phyloP scores from a whole-genome alignment of 1,139 yeast genomes.

The Debaryomycetaceae sp. region DNA sequence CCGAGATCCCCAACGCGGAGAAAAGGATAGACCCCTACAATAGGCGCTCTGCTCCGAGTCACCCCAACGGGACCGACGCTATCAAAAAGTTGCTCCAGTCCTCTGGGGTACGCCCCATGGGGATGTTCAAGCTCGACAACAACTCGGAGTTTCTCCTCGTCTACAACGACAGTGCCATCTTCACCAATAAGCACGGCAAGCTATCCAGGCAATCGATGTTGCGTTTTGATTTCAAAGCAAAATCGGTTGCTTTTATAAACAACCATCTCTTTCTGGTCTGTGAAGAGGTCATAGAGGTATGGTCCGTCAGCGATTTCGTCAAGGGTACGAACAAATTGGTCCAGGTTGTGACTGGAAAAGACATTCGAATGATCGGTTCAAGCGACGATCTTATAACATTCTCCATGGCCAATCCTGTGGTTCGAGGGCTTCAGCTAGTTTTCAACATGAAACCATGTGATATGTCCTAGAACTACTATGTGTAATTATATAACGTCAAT shows the following conservation, averaged over 20 bases:
- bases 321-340: slow-evolving; percentile 51
- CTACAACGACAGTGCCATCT: slow-evolving; percentile 71
- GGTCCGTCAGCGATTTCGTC: slow-evolving; percentile 53
- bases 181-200: slow-evolving; percentile 64
- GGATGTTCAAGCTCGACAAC: slow-evolving; percentile 58
- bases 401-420: slow-evolving; percentile 68
- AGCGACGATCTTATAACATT: slow-evolving; percentile 44
- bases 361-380: slow-evolving; percentile 44
- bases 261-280: slow-evolving; percentile 63
- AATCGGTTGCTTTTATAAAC: slow-evolving; percentile 50
- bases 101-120: slow-evolving; percentile 49
- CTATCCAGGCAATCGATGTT: slow-evolving; percentile 55
- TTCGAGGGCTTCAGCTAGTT: slow-evolving; percentile 60
- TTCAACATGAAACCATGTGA: slow-evolving; percentile 12
- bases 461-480: not conserved
- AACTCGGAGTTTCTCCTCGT: slow-evolving; percentile 57
- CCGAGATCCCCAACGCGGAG: slow-evolving; percentile 36
- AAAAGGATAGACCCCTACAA: slow-evolving; percentile 32
- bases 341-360: slow-evolving; percentile 75
- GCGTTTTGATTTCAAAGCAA: slow-evolving; percentile 62
- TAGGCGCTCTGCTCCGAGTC: slow-evolving; percentile 14
- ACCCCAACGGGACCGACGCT: slow-evolving; percentile 21
- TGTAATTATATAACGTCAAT: not conserved
- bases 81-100: slow-evolving; percentile 33
- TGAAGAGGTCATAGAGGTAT: slow-evolving; percentile 69